These are phyloP conservation scores for Heterobasidion occidentale DNA, from an alignment of 1,284 basidiomycete species.

Conservation along the genomic window DNA sequence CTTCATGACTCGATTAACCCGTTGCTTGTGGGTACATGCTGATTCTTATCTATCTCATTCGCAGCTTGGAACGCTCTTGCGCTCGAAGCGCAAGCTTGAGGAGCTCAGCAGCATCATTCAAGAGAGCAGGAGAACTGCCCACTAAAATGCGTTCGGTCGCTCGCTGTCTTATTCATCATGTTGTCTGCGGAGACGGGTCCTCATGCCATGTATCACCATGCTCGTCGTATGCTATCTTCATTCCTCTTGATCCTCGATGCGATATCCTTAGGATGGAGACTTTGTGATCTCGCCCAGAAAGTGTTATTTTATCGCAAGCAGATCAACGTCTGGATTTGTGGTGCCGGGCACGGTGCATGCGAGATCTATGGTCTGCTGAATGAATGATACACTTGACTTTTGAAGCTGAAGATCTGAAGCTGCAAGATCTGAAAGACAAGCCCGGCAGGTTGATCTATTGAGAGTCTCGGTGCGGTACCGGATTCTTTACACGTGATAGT, in stretches of 20 bases:
- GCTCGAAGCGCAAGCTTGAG: constrained; percentile 97
- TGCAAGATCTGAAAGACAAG: background rate
- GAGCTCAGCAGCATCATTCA: constrained; percentile 89
- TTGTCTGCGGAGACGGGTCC: constrained; percentile 1
- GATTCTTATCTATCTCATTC: background rate
- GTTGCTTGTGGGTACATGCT: background rate
- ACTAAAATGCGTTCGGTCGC: constrained; percentile 31
- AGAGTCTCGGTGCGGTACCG: too few species aligned
- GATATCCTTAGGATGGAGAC: too few species aligned
- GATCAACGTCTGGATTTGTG: too few species aligned
- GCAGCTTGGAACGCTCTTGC: constrained; percentile 90
- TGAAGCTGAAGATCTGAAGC: background rate
- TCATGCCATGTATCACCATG: constrained; percentile 11
- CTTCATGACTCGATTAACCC: background rate
- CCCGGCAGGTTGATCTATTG: too few species aligned
- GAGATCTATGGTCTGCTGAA: too few species aligned
- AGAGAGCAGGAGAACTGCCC: constrained; percentile 72
- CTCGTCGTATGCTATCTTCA: background rate
- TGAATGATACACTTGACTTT: background rate
- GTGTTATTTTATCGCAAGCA: too few species aligned
- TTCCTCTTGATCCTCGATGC: too few species aligned
- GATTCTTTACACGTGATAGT: too few species aligned
- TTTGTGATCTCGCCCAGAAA: too few species aligned
- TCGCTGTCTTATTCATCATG: background rate
- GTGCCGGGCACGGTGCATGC: too few species aligned